Evolutionary conservation across 2,329 filamentous ascomycete species (phyloP), one percentile per base, ranked within the genome.

Genomic region (Neopestalotiopsis sp.): DNA sequence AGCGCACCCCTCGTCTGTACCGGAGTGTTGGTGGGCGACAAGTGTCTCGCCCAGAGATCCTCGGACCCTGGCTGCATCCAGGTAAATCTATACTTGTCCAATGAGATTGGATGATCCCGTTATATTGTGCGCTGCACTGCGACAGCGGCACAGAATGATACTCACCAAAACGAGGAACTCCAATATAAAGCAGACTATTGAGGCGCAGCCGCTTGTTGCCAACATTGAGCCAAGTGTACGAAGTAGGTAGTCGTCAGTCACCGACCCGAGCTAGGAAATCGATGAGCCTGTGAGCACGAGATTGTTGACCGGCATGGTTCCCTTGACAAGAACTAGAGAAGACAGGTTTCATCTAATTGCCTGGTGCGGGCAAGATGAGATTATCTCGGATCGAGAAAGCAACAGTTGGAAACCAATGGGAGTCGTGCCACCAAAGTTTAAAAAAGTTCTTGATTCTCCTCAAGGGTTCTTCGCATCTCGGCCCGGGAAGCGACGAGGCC

Each of bases 361-460:
- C 45, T 3, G n/a, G n/a, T 52, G n/a, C 17, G 34, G 34, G 10
- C 45, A 14, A 52, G 45, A 17, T n/a, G 45, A 52, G 45, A 20
- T 20, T 52, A 52, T 52, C 24, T 30, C 57, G 57, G 24, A 13
- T 34, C 57, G 13, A 34, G 57, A 40, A 62, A n/a, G 59, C 30
- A 62, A 40, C 1, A 20, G 14, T 40, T 30, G 34, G 28, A 40
- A 34, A 62, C 59, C 59, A 62, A 62, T 62, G 40, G 59, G 59
- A 62, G n/a, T 20, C n/a, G 32, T 62, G 14, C 59, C 59, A 17
- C 59, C 32, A 17, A 40, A 40, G 10, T 4, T 20, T 62, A 17
- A 40, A 38, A 17, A 40, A 38, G n/a, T 38, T 40, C 45, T 52
- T 52, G 45, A 52, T 62, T 38, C 17, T 40, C 32, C 40, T 20